Evolutionary conservation across 2,329 filamentous ascomycete genomes (phyloP), one percentile per base, ranked within the genome.

Genomic region (Penicillium sp.): DNA sequence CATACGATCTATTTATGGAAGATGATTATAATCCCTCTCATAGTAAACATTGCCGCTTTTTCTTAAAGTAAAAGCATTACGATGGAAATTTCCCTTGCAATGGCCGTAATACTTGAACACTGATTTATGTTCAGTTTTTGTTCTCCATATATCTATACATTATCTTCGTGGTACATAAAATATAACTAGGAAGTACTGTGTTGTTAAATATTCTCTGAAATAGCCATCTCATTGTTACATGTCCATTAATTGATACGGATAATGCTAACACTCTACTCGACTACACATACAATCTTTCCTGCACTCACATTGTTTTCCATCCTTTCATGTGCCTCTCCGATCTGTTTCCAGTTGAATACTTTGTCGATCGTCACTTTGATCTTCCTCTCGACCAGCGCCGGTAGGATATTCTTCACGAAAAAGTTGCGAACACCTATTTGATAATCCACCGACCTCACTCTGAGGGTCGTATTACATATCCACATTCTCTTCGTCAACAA

Each of bases 401-500:
- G 50, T 9, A 52, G 50, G 23, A 52, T 45, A 9, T 46, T 52
- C 5, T 52, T 38, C 20, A 28, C 33, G 12, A 52, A 52, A 7
- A 52, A 52, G 5, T 52, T 38, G 8, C 38, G 20, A 5, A 53
- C 38, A 16, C 40, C 30, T 7, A 33, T 30, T 7, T 53, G 51
- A 47, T 53, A 53, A 8, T 45, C 40, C n/a, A 21, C n/a, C 8
- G 43, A 21, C 18, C 51, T 28, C 38, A 24, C 21, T 23, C 52
- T 33, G 20, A 60, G 46, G 8, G 58, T 60, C 21, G 56, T 60
- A 12, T 50, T 52, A 45, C 48, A 30, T 24, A 60, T 49, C 49
- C 47, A 59, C 14, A 59, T 20, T 5, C 58, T 16, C 56, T 60
- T 60, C 26, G 54, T 56, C 30, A 60, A 30, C 51, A 60, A 43